Percentiles rank a stretch among this genome's conserved stretches.
Evolutionary conservation across 2,329 filamentous ascomycete species (phyloP).

Genomic region (Tolypocladium capitatum): DNA sequence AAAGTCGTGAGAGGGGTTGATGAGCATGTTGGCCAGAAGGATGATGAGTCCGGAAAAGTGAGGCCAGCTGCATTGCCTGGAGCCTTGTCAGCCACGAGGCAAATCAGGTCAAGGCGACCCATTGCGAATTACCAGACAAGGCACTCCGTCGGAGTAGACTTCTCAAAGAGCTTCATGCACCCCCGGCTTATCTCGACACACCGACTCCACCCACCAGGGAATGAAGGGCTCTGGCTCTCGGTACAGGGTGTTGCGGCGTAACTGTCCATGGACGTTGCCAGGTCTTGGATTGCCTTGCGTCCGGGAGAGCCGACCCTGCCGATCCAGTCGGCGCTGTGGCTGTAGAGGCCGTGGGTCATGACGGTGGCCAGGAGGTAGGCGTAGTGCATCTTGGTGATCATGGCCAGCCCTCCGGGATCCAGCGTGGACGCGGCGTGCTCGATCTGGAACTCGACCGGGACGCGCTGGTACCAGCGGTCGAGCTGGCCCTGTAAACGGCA

Average conservation of each 20-base stretch:
- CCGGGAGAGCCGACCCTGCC: constrained; percentile 16
- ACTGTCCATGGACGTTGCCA: constrained; percentile 3
- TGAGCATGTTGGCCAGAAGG: constrained; percentile 18
- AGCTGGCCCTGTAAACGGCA: constrained; percentile 17
- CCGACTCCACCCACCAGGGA: constrained; percentile 18
- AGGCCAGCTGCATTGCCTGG: constrained; percentile 16
- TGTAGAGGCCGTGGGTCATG: constrained; percentile 25
- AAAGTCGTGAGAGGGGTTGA: constrained; percentile 12
- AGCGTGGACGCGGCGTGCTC: constrained; percentile 18
- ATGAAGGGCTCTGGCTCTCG: constrained; percentile 6
- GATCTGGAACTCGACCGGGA: constrained; percentile 20
- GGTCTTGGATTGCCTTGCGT: constrained; percentile 10
- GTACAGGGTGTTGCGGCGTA: neutral
- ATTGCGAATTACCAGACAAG: constrained; percentile 15
- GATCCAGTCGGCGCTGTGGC: constrained; percentile 23
- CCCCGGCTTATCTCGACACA: constrained; percentile 19
- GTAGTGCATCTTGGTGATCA: constrained; percentile 24
- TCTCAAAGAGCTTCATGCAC: constrained; percentile 19
- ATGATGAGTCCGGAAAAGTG: constrained; percentile 21
- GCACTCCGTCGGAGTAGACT: constrained; percentile 16
- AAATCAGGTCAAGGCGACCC: neutral
- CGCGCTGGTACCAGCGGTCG: constrained; percentile 20
- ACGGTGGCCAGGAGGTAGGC: constrained; percentile 22
- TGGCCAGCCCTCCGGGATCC: constrained; percentile 14
- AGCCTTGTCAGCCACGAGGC: neutral